Evolutionary conservation across 208 protist species (phyloP), one percentile per base, ranked within the genome.

Genomic region (Acanthamoeba healyi): DNA sequence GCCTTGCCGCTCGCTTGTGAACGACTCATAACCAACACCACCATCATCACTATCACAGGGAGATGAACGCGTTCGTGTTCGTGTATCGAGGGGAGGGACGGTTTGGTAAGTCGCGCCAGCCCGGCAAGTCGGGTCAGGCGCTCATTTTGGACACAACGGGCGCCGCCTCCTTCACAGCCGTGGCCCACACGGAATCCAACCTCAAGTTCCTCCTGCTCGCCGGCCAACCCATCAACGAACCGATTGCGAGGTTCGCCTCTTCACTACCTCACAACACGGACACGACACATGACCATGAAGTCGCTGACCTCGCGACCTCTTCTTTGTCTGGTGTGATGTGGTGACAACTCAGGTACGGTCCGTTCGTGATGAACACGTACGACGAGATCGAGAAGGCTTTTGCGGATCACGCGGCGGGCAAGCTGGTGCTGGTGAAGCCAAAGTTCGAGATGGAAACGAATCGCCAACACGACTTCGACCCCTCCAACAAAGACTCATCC

Each of bases 291-390:
- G 58, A 4, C 3, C 58, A 17, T n/a, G 12, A 9, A 10, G 2
- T n/a, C 32, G n/a, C 61, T n/a, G 22, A 70, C 61, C 1, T 10
- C 61, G n/a, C 61, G 29, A 12, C 61, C 2, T n/a, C 10, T 26
- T 38, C 24, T 15, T 67, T 34, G 29, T 5, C 19, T 61, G 22
- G 22, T 61, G 22, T 29, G 54, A 24, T n/a, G 54, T 29, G 34
- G n/a, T n/a, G n/a, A n/a, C n/a, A n/a, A n/a, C n/a, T n/a, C 61
- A 91, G 84, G 94, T 96, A 98, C 86, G 98, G 98, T 22, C 98
- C 98, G 22, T 99, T 99, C 92, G 98, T 99, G 70, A 98, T 98
- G 97, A 98, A 98, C 96, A 99, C 98, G 29, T 72, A 96, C 44
- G 96, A 98, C 61, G 98, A 99, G 95, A 98, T 99, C 94, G 5